Base-by-base conservation (phyloP, 352 stramenopile species). In the Phytophthora constricta region DNA sequence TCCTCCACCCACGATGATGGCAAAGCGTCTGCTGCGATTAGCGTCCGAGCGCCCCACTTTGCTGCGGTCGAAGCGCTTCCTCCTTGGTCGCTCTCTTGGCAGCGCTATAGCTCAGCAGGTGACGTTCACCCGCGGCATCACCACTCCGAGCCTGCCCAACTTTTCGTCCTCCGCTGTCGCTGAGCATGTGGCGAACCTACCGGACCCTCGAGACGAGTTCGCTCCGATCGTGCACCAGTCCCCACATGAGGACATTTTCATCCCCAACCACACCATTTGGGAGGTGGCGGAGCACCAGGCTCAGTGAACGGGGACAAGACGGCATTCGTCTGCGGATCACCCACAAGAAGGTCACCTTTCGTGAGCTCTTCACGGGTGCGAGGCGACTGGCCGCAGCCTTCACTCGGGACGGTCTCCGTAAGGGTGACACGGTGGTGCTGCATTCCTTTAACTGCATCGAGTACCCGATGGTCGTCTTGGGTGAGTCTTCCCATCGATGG, bases 391-490 rank as follows among this genome's bases (percentile, higher is more conserved):
- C 74, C 3, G 76, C 72, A 2, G 73, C 63, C 4, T 70, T 90
- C 9, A 25, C 59, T n/a, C 70, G 37, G 8, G 64, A 85, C 16
- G 81, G 81, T 26, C 52, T 90, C 16, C 65, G 62, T 8, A 76
- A 73, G 43, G 82, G 82, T 8, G 74, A 86, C 64, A 78, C 85
- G 1, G 70, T 89, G n/a, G 31, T 87, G 41, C 47, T 87, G 28
- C 76, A 88, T 53, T 77, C 74, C 45, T 69, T 82, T 62, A 90
- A 90, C 65, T 86, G 76, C 64, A 70, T 87, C 43, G 80, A 91
- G 55, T 91, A 80, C 47, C 78, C 80, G 8, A 74, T 87, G 54
- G 66, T 89, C 16, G 77, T 85, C 20, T 57, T 84, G 8, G 81
- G 81, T 90, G 58, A 50, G 62, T 61, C 34, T 26, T 47, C 22